Base-by-base conservation (phyloP, 305 asterid species). In the Fraxinus platypoda region DNA sequence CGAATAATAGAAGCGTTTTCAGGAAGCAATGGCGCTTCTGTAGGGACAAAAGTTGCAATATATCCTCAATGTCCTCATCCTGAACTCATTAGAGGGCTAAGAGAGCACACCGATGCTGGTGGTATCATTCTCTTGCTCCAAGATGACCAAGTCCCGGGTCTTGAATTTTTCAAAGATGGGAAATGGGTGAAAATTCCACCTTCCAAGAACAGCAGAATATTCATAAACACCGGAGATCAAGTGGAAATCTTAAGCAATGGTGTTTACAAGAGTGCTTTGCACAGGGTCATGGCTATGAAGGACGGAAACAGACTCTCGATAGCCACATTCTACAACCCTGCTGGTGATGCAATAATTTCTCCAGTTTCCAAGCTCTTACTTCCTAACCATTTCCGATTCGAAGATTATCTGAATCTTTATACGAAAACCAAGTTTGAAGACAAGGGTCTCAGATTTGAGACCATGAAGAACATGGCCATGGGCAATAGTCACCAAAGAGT, bases 21-120 rank as follows among this genome's bases (percentile, higher is more conserved):
- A 12, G 97, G 97, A 52, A 89, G 89, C 87, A 84, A 38, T 6
- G 94, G 94, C 49, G 92, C 96, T 17, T 84, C 90, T 43, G 89
- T 94, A 12, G 98, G 98, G 31, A 93, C 97, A 19, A 94, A 94
- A 85, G 94, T 88, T 46, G 97, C 97, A 33, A 88, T 87, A 78
- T 94, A 94, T 87, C 98, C 98, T 5, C 82, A 85, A 8, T 94
- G 98, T 49, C 92, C 93, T 0, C 88, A 26, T 30, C 94, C 98
- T 8, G 93, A 92, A 70, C 89, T 83, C 6, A 89, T 93, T 43
- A 88, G 95, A 80, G 98, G 98, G 23, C 97, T 94, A 23, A 88
- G 98, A 2, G 98, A 93, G 82, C 98, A 94, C 82, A 91, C 98
- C 3, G 98, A 94, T 83, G 98, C 98, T 15, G 98, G 98, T 1